phyloP scores from a whole-genome alignment of 2,329 filamentous ascomycete genomes.

The Hymenoscyphus infarciens region DNA sequence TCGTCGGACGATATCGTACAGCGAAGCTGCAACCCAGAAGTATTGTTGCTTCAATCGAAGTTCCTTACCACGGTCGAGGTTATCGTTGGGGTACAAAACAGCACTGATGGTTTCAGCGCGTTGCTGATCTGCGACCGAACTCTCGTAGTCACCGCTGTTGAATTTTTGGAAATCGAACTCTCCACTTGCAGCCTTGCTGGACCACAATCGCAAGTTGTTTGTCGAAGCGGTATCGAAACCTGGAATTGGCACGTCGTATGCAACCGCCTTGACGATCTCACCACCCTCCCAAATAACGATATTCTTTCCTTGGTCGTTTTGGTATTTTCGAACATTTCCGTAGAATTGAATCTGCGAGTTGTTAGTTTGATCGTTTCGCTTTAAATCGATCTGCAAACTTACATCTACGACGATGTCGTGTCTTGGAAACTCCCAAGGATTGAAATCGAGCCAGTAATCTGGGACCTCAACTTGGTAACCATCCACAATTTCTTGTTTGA shows the following conservation, averaged over 20 bases:
- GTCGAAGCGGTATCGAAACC: slow-evolving; percentile 87
- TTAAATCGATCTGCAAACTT: slow-evolving; percentile 38
- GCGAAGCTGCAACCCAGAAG: slow-evolving; percentile 97
- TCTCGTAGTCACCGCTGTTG: slow-evolving; percentile 95
- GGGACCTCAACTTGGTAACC: slow-evolving; percentile 98
- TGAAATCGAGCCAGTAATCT: slow-evolving; percentile 99
- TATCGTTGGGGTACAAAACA: slow-evolving; percentile 96
- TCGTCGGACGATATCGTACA: slow-evolving; percentile 92
- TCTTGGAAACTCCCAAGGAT: slow-evolving; percentile 96
- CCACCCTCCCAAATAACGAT: slow-evolving; percentile 83
- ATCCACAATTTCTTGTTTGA: slow-evolving; percentile 98
- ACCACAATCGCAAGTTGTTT: slow-evolving; percentile 97
- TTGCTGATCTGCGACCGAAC: slow-evolving; percentile 96
- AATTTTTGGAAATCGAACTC: slow-evolving; percentile 99
- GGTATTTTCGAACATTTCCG: slow-evolving; percentile 72
- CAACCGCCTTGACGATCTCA: slow-evolving; percentile 86
- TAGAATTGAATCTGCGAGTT: slow-evolving; percentile 76
- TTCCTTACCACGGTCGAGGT: slow-evolving; percentile 93
- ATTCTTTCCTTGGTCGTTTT: slow-evolving; percentile 72
- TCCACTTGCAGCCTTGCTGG: slow-evolving; percentile 91
- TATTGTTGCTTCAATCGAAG: slow-evolving; percentile 98
- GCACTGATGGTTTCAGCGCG: slow-evolving; percentile 98
- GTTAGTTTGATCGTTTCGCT: slow-evolving; percentile 15
- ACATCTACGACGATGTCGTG: slow-evolving; percentile 92
- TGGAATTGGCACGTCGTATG: slow-evolving; percentile 89